Conservation (phyloP, 306 rosid genomes). For the Lithocarpus polystachyus region DNA sequence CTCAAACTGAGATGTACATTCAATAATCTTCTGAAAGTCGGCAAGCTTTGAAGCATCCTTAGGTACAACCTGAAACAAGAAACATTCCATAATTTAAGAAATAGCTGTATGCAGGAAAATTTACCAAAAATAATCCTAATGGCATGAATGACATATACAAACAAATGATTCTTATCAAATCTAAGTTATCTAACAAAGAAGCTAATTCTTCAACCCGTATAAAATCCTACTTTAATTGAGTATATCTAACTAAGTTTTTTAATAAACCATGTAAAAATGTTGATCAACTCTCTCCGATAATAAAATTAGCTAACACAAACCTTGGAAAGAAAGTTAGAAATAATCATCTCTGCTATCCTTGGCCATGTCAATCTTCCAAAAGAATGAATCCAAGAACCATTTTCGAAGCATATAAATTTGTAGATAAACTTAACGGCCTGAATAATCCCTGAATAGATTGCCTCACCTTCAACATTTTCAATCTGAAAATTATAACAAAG, state of each 20-base stretch:
- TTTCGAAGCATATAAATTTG: conserved; percentile 59
- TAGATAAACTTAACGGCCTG: conserved; percentile 57
- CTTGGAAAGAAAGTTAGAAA: conserved; percentile 86
- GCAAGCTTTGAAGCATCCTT: conserved; percentile 93
- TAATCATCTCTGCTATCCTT: conserved; percentile 81
- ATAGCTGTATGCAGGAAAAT: background rate
- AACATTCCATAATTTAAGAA: conserved; percentile 15
- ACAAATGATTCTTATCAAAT: background rate
- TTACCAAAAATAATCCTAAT: background rate
- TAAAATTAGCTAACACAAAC: conserved; percentile 36
- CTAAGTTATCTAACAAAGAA: background rate
- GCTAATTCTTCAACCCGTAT: background rate
- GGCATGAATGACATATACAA: background rate
- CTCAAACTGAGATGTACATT: conserved; percentile 70
- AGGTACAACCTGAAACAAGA: conserved; percentile 83
- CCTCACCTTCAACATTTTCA: conserved; percentile 54
- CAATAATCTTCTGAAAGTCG: conserved; percentile 76
- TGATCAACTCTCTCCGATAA: background rate
- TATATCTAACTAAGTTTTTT: background rate
- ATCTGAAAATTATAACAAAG: conserved; percentile 47
- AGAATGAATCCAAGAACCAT: conserved; percentile 63
- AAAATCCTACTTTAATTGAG: background rate
- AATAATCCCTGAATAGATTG: conserved; percentile 64
- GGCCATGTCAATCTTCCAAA: conserved; percentile 95
- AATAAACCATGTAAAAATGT: background rate